Evolutionary conservation across 2,329 filamentous ascomycete species (phyloP), one percentile per base, ranked within the genome.

Genomic region (Aspergillus alliaceus): DNA sequence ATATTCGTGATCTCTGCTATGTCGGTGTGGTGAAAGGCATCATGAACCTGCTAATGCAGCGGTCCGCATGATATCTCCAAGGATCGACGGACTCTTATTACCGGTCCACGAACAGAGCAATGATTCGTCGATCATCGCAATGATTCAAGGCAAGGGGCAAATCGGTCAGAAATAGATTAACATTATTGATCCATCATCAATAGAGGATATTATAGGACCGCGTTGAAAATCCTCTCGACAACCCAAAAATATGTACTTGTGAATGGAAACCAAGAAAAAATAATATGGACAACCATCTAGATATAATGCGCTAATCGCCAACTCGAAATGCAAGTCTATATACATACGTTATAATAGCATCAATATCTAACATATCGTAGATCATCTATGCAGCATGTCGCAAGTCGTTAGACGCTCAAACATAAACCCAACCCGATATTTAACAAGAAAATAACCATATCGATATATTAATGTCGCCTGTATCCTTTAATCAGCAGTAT

Each of bases 401-500:
- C 27, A 32, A 48, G 25, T 24, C 29, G n/a, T 31, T 27, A 48
- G 29, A 48, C 44, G 44, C 27, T 48, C 15, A 48, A 48, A 48
- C 22, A 44, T 14, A 44, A 44, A n/a, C 24, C 40, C 24, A 44
- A 44, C 20, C 20, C 22, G 6, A n/a, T 25, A n/a, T n/a, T n/a
- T n/a, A 15, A 24, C 24, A 8, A 4, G 32, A 32, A 12, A 32
- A 20, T 18, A 14, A 32, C n/a, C n/a, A n/a, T n/a, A n/a, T n/a
- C n/a, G 44, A 47, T 25, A 32, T 12, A 32, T 32, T 18, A 48
- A 31, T n/a, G 18, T 27, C 29, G n/a, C 22, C 12, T 22, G n/a
- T 47, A 39, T 11, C 22, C 18, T 2, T 6, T 47, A 51, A 15
- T 34, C 9, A 3, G 67, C 60, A 58, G 75, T 76, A 56, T 64